Conservation (phyloP, 495 filamentous ascomycete species). For the Apodospora peruviana region DNA sequence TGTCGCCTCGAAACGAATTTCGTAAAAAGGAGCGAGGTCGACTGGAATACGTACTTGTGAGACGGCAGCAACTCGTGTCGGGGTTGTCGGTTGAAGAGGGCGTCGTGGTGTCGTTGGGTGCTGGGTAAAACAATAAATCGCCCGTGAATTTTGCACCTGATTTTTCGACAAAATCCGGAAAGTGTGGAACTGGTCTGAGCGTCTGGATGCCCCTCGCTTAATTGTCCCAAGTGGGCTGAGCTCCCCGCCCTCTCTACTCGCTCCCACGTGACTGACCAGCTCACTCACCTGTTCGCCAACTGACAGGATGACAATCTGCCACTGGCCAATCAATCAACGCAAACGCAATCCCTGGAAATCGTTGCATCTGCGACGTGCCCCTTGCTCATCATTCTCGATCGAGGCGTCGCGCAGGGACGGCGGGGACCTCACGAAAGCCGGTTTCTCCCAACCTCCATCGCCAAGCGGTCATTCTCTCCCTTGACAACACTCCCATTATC, state of each 20-base stretch:
- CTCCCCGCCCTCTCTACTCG: not conserved
- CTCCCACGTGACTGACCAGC: too few relatives aligned
- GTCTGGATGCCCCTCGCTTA: slow-evolving; percentile 17
- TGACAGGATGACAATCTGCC: not conserved
- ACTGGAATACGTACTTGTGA: slow-evolving; percentile 23
- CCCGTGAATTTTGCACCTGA: slow-evolving; percentile 27
- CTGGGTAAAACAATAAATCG: slow-evolving; percentile 24
- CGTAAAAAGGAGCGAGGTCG: not conserved
- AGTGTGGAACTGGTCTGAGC: slow-evolving; percentile 27
- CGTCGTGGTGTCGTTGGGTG: slow-evolving; percentile 26
- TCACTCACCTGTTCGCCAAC: not conserved
- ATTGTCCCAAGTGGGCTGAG: slow-evolving; percentile 20
- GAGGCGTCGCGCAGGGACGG: not conserved
- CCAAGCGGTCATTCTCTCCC: not conserved
- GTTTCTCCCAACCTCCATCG: slow-evolving; percentile 1
- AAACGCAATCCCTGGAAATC: not conserved
- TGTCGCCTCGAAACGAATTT: slow-evolving; percentile 8
- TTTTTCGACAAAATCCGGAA: slow-evolving; percentile 29
- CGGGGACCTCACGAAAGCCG: not conserved
- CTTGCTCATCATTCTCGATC: slow-evolving; percentile 12
- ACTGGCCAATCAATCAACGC: not conserved
- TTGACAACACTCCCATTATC: not conserved
- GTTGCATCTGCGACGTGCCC: not conserved
- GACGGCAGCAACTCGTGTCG: slow-evolving; percentile 21
- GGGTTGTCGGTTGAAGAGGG: slow-evolving; percentile 22